Evolutionary conservation across 2,329 filamentous ascomycete genomes (phyloP).

Genomic region (Trematosphaeria pertusa): DNA sequence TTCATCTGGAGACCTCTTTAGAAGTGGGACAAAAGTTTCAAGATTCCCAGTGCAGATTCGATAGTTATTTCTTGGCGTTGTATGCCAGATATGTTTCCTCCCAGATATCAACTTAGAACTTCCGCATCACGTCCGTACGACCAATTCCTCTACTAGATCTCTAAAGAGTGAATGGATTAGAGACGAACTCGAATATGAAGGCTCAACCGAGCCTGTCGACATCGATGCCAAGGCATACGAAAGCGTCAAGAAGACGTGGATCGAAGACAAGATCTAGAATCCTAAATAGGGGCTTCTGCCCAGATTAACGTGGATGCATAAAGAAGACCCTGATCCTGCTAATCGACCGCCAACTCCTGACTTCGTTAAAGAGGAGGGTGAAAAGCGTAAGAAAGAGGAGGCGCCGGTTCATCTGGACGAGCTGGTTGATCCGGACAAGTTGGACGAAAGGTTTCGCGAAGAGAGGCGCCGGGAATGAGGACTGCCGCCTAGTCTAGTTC

Average conservation of each 20-base stretch:
- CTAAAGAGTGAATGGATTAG: slow-evolving; percentile 15
- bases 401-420: too few species aligned
- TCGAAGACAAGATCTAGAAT: slow-evolving; percentile 18
- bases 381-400: too few species aligned
- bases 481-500: slow-evolving; percentile 7
- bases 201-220: neutral
- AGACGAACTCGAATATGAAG: slow-evolving; percentile 12
- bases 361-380: slow-evolving; percentile 4
- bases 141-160: slow-evolving; percentile 17
- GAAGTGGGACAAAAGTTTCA: too few species aligned
- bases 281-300: slow-evolving; percentile 11
- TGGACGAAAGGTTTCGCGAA: too few species aligned
- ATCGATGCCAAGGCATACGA: slow-evolving; percentile 13
- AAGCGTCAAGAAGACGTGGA: slow-evolving; percentile 14
- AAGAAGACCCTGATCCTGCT: too few species aligned
- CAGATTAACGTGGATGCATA: slow-evolving; percentile 15
- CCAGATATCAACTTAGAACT: slow-evolving; percentile 5
- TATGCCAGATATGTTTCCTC: too few species aligned
- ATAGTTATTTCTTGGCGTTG: too few species aligned
- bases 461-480: too few species aligned
- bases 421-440: too few species aligned
- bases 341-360: too few species aligned
- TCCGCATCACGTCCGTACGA: slow-evolving; percentile 15
- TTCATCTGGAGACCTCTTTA: too few species aligned
- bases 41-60: too few species aligned